Base-by-base conservation (phyloP, 495 filamentous ascomycete genomes). In the Parachaetomium inaequale region DNA sequence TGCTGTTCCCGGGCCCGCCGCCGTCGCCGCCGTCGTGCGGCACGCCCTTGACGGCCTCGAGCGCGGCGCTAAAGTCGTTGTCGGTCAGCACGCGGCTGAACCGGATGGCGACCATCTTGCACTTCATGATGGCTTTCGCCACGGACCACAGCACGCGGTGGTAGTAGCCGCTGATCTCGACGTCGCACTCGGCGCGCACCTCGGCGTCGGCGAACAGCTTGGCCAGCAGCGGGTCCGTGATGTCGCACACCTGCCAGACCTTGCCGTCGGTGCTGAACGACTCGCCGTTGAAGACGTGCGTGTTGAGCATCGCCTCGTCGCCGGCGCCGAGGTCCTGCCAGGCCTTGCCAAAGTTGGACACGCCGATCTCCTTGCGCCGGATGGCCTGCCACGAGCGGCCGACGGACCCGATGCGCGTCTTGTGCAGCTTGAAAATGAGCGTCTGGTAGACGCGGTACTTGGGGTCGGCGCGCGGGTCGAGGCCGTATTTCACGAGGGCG, bases 211-310 rank as follows among this genome's bases (percentile, higher is more conserved):
- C 72, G 12, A 89, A 76, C 4, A 93, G 68, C 0, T 69, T 49
- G 1, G 75, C 72, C 21, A 93, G 70, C 10, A 93, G 67, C 0
- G 92, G 89, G 68, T 97, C 93, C 0, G 83, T 85, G 59, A 98
- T 88, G 72, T 98, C 94, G 75, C 93, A 95, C 32, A 93, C 81
- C 79, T 97, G 94, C 88, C 91, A 98, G 60, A 92, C 85, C 50
- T 92, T 89, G 2, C 92, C 92, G 68, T 94, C 91, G 6, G 79
- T 76, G 11, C 81, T 81, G 29, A 92, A 77, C 0, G 70, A 75
- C 45, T 83, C 72, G 40, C 94, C 93, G 50, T 93, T 88, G 73
- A 96, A 98, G 19, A 93, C 71, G 74, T 97, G 94, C 40, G 78
- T 84, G 54, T 78, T 73, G 34, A 74, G 72, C 29, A 74, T 66